Percentiles rank a stretch among this genome's conserved stretches.
Conservation (phyloP, 768 basidiomycete species). For the Butyriboletus loyo region DNA sequence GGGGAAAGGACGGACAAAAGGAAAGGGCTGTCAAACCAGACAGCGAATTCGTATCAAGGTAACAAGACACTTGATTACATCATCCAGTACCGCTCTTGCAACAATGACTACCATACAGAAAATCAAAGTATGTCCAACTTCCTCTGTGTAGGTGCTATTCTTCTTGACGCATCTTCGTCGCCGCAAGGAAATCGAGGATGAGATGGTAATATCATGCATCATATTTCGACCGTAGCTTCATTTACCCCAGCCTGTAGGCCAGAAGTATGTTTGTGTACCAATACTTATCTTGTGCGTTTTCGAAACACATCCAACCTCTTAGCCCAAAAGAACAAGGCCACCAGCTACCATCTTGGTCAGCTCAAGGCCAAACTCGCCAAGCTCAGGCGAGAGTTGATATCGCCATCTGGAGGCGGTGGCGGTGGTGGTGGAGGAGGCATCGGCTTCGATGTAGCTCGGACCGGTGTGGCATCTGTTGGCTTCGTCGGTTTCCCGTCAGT, state of each 20-base stretch:
- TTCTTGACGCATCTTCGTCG: conserved; percentile 10
- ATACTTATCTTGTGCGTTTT: conserved; percentile 8
- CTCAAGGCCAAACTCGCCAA: conserved; percentile 99
- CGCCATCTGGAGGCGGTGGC: conserved; percentile 67
- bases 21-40: not conserved
- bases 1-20: conserved; percentile 1
- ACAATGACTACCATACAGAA: conserved; percentile 87
- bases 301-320: conserved; percentile 17
- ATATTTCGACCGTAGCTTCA: conserved; percentile 21
- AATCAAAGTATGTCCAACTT: conserved; percentile 59
- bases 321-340: conserved; percentile 97
- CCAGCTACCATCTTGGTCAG: conserved; percentile 93
- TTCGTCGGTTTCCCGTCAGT: conserved; percentile 94
- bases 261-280: conserved; percentile 58
- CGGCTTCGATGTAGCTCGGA: conserved; percentile 98
- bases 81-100: conserved; percentile 3
- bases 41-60: conserved; percentile 8
- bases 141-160: conserved; percentile 15
- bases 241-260: conserved; percentile 46
- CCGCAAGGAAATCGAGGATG: conserved; percentile 88
- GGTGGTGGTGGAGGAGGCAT: conserved; percentile 87
- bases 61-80: conserved; percentile 15
- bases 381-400: conserved; percentile 89
- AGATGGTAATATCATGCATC: conserved; percentile 65
- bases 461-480: conserved; percentile 95